Conservation (phyloP, 2,329 filamentous ascomycete species). For the Curvularia spicifera region DNA sequence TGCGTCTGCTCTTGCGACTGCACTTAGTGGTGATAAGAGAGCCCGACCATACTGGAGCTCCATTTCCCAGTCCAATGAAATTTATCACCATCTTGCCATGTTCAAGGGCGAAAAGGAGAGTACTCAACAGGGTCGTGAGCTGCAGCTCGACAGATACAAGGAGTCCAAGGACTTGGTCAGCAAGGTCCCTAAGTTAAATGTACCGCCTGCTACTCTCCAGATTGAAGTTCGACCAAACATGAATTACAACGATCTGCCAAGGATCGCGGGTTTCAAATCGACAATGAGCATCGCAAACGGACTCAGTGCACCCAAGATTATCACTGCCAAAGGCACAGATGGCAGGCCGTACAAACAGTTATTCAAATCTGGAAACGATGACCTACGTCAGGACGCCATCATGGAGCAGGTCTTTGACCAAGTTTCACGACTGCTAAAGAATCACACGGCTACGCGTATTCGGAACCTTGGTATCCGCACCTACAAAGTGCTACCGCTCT, state of each 20-base stretch:
- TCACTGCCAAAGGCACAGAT: slow-evolving; percentile 79
- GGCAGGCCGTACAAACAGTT: slow-evolving; percentile 85
- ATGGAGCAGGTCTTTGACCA: slow-evolving; percentile 99
- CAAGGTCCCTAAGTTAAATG: slow-evolving; percentile 67
- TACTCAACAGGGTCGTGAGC: slow-evolving; percentile 68
- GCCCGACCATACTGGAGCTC: slow-evolving; percentile 69
- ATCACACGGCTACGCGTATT: slow-evolving; percentile 85
- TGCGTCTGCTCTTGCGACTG: slow-evolving; percentile 70
- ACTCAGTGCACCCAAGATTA: slow-evolving; percentile 90
- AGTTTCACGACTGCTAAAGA: slow-evolving; percentile 86
- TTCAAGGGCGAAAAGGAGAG: slow-evolving; percentile 69
- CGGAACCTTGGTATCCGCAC: slow-evolving; percentile 89
- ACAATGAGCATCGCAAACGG: slow-evolving; percentile 86
- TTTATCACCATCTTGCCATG: slow-evolving; percentile 68
- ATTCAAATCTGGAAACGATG: slow-evolving; percentile 93
- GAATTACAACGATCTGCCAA: slow-evolving; percentile 78
- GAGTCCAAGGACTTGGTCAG: slow-evolving; percentile 69
- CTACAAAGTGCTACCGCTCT: slow-evolving; percentile 94
- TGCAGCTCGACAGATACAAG: slow-evolving; percentile 67
- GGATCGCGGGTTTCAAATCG: slow-evolving; percentile 73
- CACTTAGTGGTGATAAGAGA: slow-evolving; percentile 61
- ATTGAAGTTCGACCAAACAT: slow-evolving; percentile 75
- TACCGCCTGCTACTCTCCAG: slow-evolving; percentile 90
- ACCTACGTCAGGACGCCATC: slow-evolving; percentile 93
- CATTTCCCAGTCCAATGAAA: slow-evolving; percentile 75